These are phyloP conservation scores for Scutellospora calospora DNA, from an alignment of 371 early-diverging fungal genomes.

Conservation along the genomic window DNA sequence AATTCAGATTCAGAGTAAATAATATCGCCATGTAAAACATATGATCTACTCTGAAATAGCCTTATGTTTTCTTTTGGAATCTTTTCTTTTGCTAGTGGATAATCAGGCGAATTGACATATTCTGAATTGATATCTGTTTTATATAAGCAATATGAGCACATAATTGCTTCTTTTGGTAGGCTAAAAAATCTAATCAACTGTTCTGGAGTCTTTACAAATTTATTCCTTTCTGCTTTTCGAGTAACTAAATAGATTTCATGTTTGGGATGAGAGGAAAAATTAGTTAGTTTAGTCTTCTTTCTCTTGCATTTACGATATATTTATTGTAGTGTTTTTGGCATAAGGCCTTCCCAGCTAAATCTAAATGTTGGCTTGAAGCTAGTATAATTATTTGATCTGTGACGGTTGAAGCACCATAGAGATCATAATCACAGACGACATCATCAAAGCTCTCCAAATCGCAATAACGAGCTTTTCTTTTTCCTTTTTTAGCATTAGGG, in stretches of 20 bases:
- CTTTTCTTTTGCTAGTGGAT: not conserved
- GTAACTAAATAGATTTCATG: slow-evolving; percentile 16
- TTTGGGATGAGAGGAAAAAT: slow-evolving; percentile 22
- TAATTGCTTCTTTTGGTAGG: not conserved
- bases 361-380: not conserved
- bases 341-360: slow-evolving; percentile 9
- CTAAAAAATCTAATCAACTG: not conserved
- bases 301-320: slow-evolving; percentile 18
- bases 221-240: not conserved
- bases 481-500: slow-evolving; percentile 1
- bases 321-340: slow-evolving; percentile 27
- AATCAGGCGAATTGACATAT: not conserved
- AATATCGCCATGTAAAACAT: slow-evolving; percentile 1
- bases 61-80: not conserved
- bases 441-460: slow-evolving; percentile 1
- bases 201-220: not conserved
- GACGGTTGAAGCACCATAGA: not conserved
- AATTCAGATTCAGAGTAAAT: slow-evolving; percentile 9
- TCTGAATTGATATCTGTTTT: not conserved
- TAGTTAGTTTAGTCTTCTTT: not conserved
- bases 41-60: not conserved
- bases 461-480: slow-evolving; percentile 14
- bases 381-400: slow-evolving; percentile 17
- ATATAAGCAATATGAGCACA: not conserved
- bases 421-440: not conserved